Evolutionary conservation across 2,329 filamentous ascomycete genomes (phyloP).

Genomic region (Aspergillus sp.): DNA sequence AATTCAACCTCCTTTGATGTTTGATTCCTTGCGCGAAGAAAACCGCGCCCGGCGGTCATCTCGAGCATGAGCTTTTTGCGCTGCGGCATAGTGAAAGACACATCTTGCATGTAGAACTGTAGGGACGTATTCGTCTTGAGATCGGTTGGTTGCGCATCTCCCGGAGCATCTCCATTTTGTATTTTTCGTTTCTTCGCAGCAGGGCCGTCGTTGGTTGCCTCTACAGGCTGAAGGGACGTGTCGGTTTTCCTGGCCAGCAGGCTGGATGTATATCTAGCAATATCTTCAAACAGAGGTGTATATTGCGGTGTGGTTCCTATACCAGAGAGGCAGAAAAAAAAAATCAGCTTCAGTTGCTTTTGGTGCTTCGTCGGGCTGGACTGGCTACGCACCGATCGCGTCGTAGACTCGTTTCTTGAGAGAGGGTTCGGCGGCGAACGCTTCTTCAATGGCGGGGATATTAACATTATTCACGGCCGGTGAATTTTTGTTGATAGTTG

Average conservation of each 20-base stretch:
- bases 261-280: slow-evolving; percentile 41
- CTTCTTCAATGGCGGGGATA: slow-evolving; percentile 34
- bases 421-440: slow-evolving; percentile 34
- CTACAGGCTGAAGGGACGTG: slow-evolving; percentile 20
- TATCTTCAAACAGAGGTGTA: slow-evolving; percentile 43
- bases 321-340: slow-evolving; percentile 3
- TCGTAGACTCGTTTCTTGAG: slow-evolving; percentile 39
- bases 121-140: slow-evolving; percentile 29
- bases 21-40: slow-evolving; percentile 47
- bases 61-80: slow-evolving; percentile 61
- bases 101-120: slow-evolving; percentile 48
- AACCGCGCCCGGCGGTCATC: slow-evolving; percentile 42
- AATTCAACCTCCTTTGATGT: slow-evolving; percentile 51
- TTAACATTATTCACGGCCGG: slow-evolving; percentile 11
- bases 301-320: slow-evolving; percentile 35
- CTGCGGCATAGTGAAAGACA: slow-evolving; percentile 59
- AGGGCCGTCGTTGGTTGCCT: slow-evolving; percentile 25
- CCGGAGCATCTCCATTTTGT: slow-evolving; percentile 30
- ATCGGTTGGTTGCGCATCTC: slow-evolving; percentile 24
- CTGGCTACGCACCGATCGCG: slow-evolving; percentile 35
- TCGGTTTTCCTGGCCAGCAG: slow-evolving; percentile 29
- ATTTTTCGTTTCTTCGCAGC: slow-evolving; percentile 48
- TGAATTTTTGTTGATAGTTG: slow-evolving; percentile 24
- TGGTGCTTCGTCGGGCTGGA: not conserved
- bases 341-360: no score